Evolutionary conservation across 371 early-diverging fungal species (phyloP).

Genomic region (Zychaea mexicana): DNA sequence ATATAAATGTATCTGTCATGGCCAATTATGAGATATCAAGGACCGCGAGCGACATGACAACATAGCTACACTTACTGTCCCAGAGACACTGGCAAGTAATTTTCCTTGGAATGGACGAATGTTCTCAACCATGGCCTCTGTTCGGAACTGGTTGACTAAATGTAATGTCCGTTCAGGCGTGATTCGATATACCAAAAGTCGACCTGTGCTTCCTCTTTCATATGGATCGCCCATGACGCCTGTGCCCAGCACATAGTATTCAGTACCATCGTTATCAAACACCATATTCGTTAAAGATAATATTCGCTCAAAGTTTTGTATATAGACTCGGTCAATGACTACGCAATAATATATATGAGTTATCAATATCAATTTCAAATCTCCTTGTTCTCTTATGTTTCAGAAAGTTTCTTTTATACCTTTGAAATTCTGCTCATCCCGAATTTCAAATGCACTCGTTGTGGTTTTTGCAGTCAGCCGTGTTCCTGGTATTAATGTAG

Average conservation of each 20-base stretch:
- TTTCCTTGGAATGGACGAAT: slow-evolving; percentile 49
- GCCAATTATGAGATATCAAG: too few relatives aligned
- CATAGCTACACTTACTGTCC: slow-evolving; percentile 55
- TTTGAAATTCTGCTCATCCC: slow-evolving; percentile 78
- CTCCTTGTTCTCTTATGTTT: neutral
- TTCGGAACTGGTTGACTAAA: slow-evolving; percentile 38
- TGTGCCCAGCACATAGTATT: slow-evolving; percentile 65
- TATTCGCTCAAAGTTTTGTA: slow-evolving; percentile 50
- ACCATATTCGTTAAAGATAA: slow-evolving; percentile 31
- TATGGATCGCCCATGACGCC: slow-evolving; percentile 52
- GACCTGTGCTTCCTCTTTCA: slow-evolving; percentile 54
- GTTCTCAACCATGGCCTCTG: slow-evolving; percentile 57
- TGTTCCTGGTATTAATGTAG: slow-evolving; percentile 32
- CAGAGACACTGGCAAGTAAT: slow-evolving; percentile 58
- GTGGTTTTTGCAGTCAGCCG: slow-evolving; percentile 20
- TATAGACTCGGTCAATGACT: slow-evolving; percentile 46
- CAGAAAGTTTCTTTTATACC: slow-evolving; percentile 28
- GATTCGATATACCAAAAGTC: slow-evolving; percentile 58
- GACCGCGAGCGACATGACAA: too few relatives aligned
- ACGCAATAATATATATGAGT: slow-evolving; percentile 4
- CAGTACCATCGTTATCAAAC: slow-evolving; percentile 45
- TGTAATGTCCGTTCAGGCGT: slow-evolving; percentile 42
- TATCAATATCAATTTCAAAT: too few relatives aligned
- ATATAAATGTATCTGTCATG: slow-evolving; percentile 30
- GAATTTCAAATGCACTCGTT: slow-evolving; percentile 59